These are phyloP conservation scores for Orobanche coerulescens DNA, from an alignment of 257 asterid species.

Conservation along the genomic window DNA sequence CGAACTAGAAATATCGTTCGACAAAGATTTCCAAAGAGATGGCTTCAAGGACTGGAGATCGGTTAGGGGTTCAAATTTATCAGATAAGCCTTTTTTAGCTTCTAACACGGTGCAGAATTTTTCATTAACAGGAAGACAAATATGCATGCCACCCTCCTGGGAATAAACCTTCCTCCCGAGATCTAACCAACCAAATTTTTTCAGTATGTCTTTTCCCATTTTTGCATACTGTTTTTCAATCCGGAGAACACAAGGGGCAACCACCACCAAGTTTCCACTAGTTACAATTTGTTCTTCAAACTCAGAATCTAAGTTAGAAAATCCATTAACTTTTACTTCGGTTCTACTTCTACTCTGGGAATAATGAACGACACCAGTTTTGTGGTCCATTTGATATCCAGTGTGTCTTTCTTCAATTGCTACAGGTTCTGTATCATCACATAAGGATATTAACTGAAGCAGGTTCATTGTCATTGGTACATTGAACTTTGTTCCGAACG, in stretches of 20 bases:
- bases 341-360: conserved; percentile 16
- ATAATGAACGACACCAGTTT: conserved; percentile 13
- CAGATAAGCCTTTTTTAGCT: conserved; percentile 27
- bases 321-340: conserved; percentile 29
- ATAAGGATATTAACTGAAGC: conserved; percentile 37
- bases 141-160: conserved; percentile 46
- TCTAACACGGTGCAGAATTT: conserved; percentile 40
- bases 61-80: conserved; percentile 21
- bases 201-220: conserved; percentile 68
- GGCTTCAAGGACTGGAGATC: conserved; percentile 33
- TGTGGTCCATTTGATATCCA: conserved; percentile 20
- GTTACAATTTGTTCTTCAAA: conserved; percentile 29
- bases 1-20: conserved; percentile 45
- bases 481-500: conserved; percentile 95
- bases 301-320: conserved; percentile 25
- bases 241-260: conserved; percentile 46
- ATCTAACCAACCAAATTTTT: conserved; percentile 88
- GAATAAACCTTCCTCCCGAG: conserved; percentile 70
- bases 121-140: conserved; percentile 72
- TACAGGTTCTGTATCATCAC: conserved; percentile 19
- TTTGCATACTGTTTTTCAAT: conserved; percentile 64
- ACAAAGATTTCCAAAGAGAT: conserved; percentile 23
- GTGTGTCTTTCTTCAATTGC: conserved; percentile 24
- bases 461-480: conserved; percentile 60
- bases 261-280: conserved; percentile 24